These are phyloP conservation scores for Cryphonectria naterciae DNA, from an alignment of 2,329 filamentous ascomycete genomes.

Conservation along the genomic window DNA sequence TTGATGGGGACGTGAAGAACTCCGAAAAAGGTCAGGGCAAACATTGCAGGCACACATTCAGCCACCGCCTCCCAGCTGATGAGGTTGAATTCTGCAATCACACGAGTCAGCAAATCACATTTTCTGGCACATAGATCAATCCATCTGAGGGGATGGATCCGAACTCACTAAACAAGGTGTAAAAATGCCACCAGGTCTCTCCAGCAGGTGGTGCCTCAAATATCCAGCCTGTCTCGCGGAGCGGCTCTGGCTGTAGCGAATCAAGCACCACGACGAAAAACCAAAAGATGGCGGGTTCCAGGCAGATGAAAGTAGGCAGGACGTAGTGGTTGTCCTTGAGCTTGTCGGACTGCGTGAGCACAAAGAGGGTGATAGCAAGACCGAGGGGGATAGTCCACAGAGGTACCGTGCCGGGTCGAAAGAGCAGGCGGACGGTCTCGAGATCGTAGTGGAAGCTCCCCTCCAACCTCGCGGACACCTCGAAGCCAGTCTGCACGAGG, in stretches of 20 bases:
- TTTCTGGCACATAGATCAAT: neutral
- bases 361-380: conserved; percentile 75
- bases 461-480: conserved; percentile 87
- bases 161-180: conserved; percentile 84
- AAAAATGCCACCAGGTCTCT: conserved; percentile 97
- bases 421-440: conserved; percentile 74
- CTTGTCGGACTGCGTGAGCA: conserved; percentile 49
- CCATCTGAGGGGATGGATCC: neutral
- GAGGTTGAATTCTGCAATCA: conserved; percentile 70
- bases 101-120: conserved; percentile 29
- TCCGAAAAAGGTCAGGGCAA: conserved; percentile 96
- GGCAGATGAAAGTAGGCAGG: conserved; percentile 83
- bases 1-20: conserved; percentile 98
- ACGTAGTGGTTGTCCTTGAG: conserved; percentile 80
- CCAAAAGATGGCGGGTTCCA: conserved; percentile 78
- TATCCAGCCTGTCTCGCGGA: conserved; percentile 83
- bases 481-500: conserved; percentile 85
- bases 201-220: conserved; percentile 83
- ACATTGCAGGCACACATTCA: conserved; percentile 91
- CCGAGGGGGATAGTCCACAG: conserved; percentile 83
- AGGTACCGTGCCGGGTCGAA: conserved; percentile 72
- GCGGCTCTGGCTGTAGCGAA: conserved; percentile 64
- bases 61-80: conserved; percentile 83
- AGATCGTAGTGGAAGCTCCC: conserved; percentile 83
- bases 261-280: conserved; percentile 73